These are phyloP conservation scores for Cercospora sesami DNA, from an alignment of 2,329 filamentous ascomycete genomes.

Conservation along the genomic window DNA sequence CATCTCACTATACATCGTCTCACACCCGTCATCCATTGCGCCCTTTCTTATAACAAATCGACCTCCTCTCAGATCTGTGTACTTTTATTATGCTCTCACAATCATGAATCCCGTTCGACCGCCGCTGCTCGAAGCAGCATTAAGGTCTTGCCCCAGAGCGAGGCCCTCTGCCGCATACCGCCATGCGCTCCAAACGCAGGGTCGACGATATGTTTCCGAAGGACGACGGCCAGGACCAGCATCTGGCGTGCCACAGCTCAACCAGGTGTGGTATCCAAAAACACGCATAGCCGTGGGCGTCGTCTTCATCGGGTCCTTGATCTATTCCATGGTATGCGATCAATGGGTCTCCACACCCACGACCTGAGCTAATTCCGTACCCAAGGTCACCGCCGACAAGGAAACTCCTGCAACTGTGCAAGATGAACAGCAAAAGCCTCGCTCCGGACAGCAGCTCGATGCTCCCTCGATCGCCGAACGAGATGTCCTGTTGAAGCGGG, in stretches of 20 bases:
- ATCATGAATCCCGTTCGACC: slow-evolving; percentile 29
- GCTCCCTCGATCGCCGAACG: slow-evolving; percentile 75
- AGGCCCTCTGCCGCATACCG: slow-evolving; percentile 25
- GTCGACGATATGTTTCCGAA: slow-evolving; percentile 32
- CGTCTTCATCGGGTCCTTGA: slow-evolving; percentile 54
- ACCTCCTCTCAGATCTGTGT: neutral
- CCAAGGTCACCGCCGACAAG: slow-evolving; percentile 43
- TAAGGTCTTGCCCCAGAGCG: slow-evolving; percentile 27
- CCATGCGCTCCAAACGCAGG: slow-evolving; percentile 25
- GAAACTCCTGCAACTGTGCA: slow-evolving; percentile 12
- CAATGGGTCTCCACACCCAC: neutral
- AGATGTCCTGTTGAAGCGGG: slow-evolving; percentile 77
- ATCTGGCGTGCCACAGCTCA: slow-evolving; percentile 39
- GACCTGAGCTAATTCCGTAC: neutral
- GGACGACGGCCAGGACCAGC: slow-evolving; percentile 27
- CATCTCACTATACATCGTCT: neutral
- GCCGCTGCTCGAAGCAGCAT: slow-evolving; percentile 28
- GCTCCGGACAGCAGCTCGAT: slow-evolving; percentile 50
- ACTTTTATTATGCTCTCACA: neutral
- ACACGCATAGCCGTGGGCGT: slow-evolving; percentile 50
- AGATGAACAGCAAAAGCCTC: slow-evolving; percentile 10
- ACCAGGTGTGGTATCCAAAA: slow-evolving; percentile 43
- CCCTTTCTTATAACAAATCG: neutral
- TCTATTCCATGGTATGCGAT: slow-evolving; percentile 59
- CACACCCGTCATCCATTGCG: neutral